phyloP scores from a whole-genome alignment of 345 rosid genomes.

The Populus pruinosa region DNA sequence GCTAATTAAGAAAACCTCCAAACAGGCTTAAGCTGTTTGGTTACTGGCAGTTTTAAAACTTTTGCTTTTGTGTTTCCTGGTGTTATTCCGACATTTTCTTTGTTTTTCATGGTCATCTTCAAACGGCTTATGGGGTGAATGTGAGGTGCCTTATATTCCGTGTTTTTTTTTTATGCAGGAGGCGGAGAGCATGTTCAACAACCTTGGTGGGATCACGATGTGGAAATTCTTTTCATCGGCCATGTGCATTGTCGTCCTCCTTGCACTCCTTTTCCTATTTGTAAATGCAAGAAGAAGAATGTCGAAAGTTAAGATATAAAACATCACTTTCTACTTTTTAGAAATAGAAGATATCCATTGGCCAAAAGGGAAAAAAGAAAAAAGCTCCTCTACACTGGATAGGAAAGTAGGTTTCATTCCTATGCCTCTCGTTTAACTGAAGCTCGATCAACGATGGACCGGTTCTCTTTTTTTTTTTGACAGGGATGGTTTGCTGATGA shows the following conservation, averaged over 20 bases:
- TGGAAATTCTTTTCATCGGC: constrained; percentile 42
- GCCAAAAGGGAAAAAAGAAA: neutral
- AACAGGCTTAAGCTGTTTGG: neutral
- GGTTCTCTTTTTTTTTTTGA: too few species aligned
- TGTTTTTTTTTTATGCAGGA: constrained; percentile 34
- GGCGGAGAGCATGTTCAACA: constrained; percentile 33
- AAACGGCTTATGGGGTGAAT: too few species aligned
- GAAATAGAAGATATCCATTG: constrained; percentile 25
- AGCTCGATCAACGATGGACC: too few species aligned
- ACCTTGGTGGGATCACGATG: constrained; percentile 25
- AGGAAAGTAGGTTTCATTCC: neutral
- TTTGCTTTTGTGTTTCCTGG: neutral
- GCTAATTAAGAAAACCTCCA: neutral
- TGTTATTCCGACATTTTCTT: neutral
- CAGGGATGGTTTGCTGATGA: too few species aligned
- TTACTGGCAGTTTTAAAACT: too few species aligned
- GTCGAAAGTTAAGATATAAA: constrained; percentile 65
- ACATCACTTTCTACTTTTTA: constrained; percentile 7
- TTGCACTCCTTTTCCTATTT: constrained; percentile 37
- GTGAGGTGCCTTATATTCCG: neutral
- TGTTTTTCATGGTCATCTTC: neutral
- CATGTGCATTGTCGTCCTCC: constrained; percentile 35
- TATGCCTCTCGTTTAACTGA: too few species aligned
- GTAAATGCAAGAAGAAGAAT: constrained; percentile 67
- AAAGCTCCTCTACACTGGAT: neutral